Evolutionary conservation across 208 protist genomes (phyloP).

Genomic region (Angomonas deanei): DNA sequence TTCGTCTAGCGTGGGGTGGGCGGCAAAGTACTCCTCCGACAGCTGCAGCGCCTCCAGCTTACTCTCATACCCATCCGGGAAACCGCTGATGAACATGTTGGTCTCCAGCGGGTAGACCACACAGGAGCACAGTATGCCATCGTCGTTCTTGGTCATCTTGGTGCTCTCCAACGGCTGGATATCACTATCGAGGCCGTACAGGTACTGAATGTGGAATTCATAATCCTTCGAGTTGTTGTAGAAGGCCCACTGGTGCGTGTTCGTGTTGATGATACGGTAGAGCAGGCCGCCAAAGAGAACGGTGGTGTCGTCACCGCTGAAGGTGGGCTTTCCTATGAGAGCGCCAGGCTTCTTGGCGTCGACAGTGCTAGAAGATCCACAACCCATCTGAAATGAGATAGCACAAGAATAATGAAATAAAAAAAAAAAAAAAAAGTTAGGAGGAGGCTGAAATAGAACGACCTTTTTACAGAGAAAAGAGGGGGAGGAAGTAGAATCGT

Average conservation of each 20-base stretch:
- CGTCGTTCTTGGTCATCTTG: slow-evolving; percentile 39
- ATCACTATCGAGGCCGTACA: slow-evolving; percentile 52
- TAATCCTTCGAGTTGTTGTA: slow-evolving; percentile 81
- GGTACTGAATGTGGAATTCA: slow-evolving; percentile 78
- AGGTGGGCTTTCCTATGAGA: slow-evolving; percentile 10
- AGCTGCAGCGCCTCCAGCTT: slow-evolving; percentile 73
- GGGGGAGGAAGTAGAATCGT: slow-evolving; percentile 7
- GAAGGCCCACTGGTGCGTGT: slow-evolving; percentile 39
- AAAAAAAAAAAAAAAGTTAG: slow-evolving; percentile 7
- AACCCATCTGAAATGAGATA: slow-evolving; percentile 16
- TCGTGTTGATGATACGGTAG: slow-evolving; percentile 51
- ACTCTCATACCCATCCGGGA: slow-evolving; percentile 54
- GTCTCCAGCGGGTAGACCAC: slow-evolving; percentile 63
- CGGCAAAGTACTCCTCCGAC: slow-evolving; percentile 66
- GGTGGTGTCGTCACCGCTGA: slow-evolving; percentile 25
- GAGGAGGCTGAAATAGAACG: neutral
- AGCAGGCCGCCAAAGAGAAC: slow-evolving; percentile 71
- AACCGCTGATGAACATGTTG: slow-evolving; percentile 55
- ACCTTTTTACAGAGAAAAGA: slow-evolving; percentile 6
- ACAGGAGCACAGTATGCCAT: slow-evolving; percentile 59
- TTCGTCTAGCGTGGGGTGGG: slow-evolving; percentile 57
- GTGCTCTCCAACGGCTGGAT: slow-evolving; percentile 42
- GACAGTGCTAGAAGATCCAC: slow-evolving; percentile 3
- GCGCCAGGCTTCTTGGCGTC: neutral
- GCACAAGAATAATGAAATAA: neutral